A percentile compares a stretch with the other conserved stretches of the same genome.
These are phyloP conservation scores for Friedmanniomyces endolithicus DNA, from an alignment of 495 filamentous ascomycete genomes.

Conservation along the genomic window DNA sequence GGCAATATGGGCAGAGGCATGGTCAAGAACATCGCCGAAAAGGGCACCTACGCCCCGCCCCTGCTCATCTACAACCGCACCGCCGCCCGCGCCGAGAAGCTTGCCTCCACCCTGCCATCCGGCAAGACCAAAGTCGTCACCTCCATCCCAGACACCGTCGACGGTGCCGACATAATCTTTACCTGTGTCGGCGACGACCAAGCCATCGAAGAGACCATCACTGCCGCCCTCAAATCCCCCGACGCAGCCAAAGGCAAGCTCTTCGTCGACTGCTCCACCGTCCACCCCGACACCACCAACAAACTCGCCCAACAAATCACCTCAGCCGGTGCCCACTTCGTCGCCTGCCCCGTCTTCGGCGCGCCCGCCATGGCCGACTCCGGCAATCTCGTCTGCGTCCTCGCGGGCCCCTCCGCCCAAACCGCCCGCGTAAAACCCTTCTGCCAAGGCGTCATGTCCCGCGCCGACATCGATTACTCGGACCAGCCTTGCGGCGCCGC, in stretches of 20 bases:
- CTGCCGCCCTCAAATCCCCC: conserved; percentile 25
- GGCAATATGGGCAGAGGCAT: conserved; percentile 93
- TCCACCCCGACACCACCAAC: conserved; percentile 72
- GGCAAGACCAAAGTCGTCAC: conserved; percentile 49
- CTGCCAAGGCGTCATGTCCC: conserved; percentile 65
- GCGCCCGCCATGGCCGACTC: conserved; percentile 66
- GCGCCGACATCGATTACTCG: conserved; percentile 56
- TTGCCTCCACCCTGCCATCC: conserved; percentile 26
- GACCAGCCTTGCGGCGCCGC: conserved; percentile 48
- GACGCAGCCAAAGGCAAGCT: conserved; percentile 49
- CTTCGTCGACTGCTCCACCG: conserved; percentile 77
- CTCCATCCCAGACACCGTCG: conserved; percentile 52
- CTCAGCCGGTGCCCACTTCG: conserved; percentile 53
- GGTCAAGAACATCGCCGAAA: conserved; percentile 68
- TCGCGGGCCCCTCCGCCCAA: conserved; percentile 50
- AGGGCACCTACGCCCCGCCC: conserved; percentile 56
- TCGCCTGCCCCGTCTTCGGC: conserved; percentile 74
- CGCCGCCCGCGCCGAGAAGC: conserved; percentile 27
- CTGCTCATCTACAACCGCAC: conserved; percentile 70
- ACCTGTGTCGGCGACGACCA: conserved; percentile 70
- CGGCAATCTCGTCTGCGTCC: conserved; percentile 62
- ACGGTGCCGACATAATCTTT: conserved; percentile 66
- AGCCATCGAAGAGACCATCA: conserved; percentile 48
- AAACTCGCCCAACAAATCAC: conserved; percentile 42
- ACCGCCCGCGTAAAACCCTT: conserved; percentile 59